These are phyloP conservation scores for Coniochaeta prunicola DNA, from an alignment of 2,329 filamentous ascomycete species.

Conservation along the genomic window DNA sequence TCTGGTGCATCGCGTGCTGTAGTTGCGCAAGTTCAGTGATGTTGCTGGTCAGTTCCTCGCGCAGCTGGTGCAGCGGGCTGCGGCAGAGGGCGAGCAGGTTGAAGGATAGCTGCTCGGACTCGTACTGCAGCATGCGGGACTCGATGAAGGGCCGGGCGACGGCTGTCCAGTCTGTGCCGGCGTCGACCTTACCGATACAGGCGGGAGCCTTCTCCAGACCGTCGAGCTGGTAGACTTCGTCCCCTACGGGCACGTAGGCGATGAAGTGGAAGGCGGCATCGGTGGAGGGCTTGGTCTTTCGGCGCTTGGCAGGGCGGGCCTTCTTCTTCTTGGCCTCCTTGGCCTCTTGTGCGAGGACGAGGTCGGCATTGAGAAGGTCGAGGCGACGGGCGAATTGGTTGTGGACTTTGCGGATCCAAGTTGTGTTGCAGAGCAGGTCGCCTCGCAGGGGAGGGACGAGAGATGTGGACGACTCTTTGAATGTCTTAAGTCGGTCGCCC, in stretches of 20 bases:
- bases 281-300: conserved; percentile 31
- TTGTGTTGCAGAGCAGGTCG: conserved; percentile 64
- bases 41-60: conserved; percentile 35
- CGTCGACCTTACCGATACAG: conserved; percentile 46
- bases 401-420: conserved; percentile 73
- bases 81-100: conserved; percentile 69
- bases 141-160: conserved; percentile 59
- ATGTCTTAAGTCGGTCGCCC: conserved; percentile 60
- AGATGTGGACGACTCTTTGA: conserved; percentile 63
- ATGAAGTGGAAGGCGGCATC: conserved; percentile 81
- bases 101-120: conserved; percentile 62
- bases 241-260: conserved; percentile 73
- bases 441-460: conserved; percentile 70
- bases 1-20: neutral
- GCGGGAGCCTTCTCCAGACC: conserved; percentile 69
- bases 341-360: conserved; percentile 39
- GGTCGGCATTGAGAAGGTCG: conserved; percentile 67
- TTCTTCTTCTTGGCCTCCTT: conserved; percentile 24
- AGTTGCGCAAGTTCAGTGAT: neutral
- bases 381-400: conserved; percentile 81
- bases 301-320: conserved; percentile 9
- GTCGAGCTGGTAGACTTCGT: conserved; percentile 80
- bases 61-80: conserved; percentile 50
- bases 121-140: conserved; percentile 59
- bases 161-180: conserved; percentile 51